Percentiles rank a stretch among this genome's conserved stretches.
Evolutionary conservation across 345 rosid species (phyloP).

Genomic region (Chamaenerion angustifolium): DNA sequence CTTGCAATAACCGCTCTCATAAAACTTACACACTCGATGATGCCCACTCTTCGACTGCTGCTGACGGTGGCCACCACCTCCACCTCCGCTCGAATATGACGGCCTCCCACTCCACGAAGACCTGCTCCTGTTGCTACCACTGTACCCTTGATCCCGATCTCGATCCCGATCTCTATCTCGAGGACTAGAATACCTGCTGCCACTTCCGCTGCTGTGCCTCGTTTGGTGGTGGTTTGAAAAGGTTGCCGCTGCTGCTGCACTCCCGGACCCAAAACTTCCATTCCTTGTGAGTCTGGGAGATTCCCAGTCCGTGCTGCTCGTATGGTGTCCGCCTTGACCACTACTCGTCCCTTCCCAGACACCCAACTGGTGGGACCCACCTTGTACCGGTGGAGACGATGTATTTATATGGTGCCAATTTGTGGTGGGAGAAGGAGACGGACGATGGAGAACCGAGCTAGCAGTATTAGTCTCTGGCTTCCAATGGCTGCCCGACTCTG

Average conservation of each 20-base stretch:
- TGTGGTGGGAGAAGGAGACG: slow-evolving; percentile 23
- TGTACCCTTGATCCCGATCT: slow-evolving; percentile 29
- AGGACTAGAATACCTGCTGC: slow-evolving; percentile 27
- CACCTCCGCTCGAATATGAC: slow-evolving; percentile 28
- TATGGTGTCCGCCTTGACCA: slow-evolving; percentile 12
- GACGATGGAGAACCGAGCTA: slow-evolving; percentile 31
- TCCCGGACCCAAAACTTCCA: slow-evolving; percentile 20
- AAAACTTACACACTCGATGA: slow-evolving; percentile 57
- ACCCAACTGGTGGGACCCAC: slow-evolving; percentile 15
- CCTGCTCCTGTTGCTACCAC: slow-evolving; percentile 26
- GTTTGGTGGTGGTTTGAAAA: slow-evolving; percentile 51
- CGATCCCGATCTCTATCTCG: slow-evolving; percentile 50
- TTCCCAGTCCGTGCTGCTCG: slow-evolving; percentile 20
- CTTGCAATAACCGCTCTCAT: slow-evolving; percentile 61
- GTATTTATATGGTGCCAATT: slow-evolving; percentile 20
- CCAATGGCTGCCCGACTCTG: slow-evolving; percentile 29
- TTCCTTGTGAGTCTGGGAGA: slow-evolving; percentile 25
- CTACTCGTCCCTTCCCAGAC: slow-evolving; percentile 14
- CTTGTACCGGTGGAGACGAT: slow-evolving; percentile 24
- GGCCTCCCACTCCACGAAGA: slow-evolving; percentile 14
- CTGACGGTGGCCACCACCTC: slow-evolving; percentile 11
- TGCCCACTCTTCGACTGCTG: slow-evolving; percentile 12
- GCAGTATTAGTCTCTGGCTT: slow-evolving; percentile 20
- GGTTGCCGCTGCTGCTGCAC: slow-evolving; percentile 13
- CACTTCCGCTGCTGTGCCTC: slow-evolving; percentile 14